These are phyloP conservation scores for Lonicera japonica DNA, from an alignment of 129 eudicot genomes.

Conservation along the genomic window DNA sequence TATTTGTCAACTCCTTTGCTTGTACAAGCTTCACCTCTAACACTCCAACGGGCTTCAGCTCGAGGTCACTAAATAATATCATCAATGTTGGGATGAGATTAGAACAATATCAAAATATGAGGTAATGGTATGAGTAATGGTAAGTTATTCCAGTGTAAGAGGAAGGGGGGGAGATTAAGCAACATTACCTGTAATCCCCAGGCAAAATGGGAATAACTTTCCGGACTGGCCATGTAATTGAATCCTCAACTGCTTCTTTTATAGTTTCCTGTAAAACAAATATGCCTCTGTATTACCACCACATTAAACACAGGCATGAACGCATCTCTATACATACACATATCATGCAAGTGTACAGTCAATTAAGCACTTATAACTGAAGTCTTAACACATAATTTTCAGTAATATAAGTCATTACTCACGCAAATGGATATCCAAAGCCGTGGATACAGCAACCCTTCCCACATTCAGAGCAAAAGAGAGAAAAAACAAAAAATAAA, in stretches of 20 bases:
- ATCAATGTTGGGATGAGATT: no score
- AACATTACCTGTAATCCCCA: constrained; percentile 82
- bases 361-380: background rate
- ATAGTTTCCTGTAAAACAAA: constrained; percentile 57
- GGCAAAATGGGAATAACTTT: constrained; percentile 88
- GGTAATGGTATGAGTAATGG: no score
- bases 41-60: constrained; percentile 80
- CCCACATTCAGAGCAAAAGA: no score
- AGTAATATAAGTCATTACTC: no score
- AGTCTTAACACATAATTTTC: no score
- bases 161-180: background rate
- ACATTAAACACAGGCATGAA: background rate
- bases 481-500: no score
- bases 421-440: no score
- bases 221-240: constrained; percentile 95
- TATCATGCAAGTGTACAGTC: background rate
- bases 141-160: no score
- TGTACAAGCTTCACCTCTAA: constrained; percentile 96
- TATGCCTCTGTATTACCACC: background rate
- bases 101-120: no score
- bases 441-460: no score
- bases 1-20: constrained; percentile 81
- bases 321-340: background rate
- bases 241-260: constrained; percentile 91
- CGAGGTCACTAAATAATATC: constrained; percentile 56